Base-by-base conservation (phyloP, 2,329 filamentous ascomycete species). In the Xylaria sp. region DNA sequence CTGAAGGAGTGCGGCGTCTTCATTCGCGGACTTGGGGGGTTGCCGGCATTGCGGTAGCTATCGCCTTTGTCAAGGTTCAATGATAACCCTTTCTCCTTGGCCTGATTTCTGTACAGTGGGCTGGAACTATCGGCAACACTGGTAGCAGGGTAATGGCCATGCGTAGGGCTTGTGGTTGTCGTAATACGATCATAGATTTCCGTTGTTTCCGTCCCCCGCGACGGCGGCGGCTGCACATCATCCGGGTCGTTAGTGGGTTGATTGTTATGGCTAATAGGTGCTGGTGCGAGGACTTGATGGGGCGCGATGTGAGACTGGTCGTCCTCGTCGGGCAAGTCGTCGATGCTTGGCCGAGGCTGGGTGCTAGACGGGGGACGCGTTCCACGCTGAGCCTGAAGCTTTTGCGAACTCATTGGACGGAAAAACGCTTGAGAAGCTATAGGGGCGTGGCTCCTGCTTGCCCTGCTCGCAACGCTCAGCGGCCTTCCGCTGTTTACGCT, bases 391-490 rank as follows among this genome's bases (percentile, higher is more conserved):
- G 94, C 94, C 81, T 98, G 95, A 59, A 98, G 84, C 78, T 93
- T 92, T 79, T 97, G 94, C 27, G 95, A 97, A 82, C 94, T 98
- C 93, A 99, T 97, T 47, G 96, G 96, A 24, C 91, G 92, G 78
- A 97, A 97, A 82, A 99, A 98, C 62, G 93, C 95, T 76, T 95
- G 92, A 17, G 93, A 94, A 2, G 93, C 91, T 61, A 99, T 83
- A 1, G 96, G 94, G 21, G 97, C 94, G 84, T 99, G 96, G 50
- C 93, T 96, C 76, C 91, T 88, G 78, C 91, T 94, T 55, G 91
- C 96, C 76, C 90, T 88, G 78, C 91, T 94, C 54, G 91, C 85
- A 50, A 92, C 86, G 72, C 90, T 95, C 17, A 84, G 85, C 61
- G 84, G 91, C 72, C 86, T 86, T 72, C 80, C 89, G 78, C 72